These are phyloP conservation scores for Sporothrix pallida DNA, from an alignment of 2,329 filamentous ascomycete species.

Conservation along the genomic window DNA sequence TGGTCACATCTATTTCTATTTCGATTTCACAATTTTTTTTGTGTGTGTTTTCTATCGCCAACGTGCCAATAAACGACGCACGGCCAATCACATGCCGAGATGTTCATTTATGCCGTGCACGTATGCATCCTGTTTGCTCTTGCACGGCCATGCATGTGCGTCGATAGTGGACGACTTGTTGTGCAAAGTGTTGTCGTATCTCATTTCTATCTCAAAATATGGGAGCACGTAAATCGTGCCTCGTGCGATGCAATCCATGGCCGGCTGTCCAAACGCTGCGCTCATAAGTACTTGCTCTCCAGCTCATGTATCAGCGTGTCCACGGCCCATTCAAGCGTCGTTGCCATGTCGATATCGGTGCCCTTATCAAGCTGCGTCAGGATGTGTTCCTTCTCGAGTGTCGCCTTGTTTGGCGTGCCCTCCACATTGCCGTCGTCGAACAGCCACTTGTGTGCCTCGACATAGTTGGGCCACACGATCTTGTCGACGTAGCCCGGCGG, in stretches of 20 bases:
- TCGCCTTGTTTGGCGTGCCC: slow-evolving; percentile 55
- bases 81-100: too few species aligned
- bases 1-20: slow-evolving; percentile 62
- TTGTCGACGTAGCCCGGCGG: slow-evolving; percentile 92
- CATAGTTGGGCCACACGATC: slow-evolving; percentile 96
- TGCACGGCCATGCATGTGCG: too few species aligned
- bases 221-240: background rate
- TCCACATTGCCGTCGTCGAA: slow-evolving; percentile 74
- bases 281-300: slow-evolving; percentile 33
- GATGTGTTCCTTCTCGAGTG: slow-evolving; percentile 51
- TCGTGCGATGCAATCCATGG: background rate
- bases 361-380: slow-evolving; percentile 54
- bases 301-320: slow-evolving; percentile 61
- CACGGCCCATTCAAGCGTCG: slow-evolving; percentile 72
- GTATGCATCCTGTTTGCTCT: background rate
- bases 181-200: background rate
- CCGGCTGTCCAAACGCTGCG: background rate
- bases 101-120: background rate
- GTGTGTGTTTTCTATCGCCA: too few species aligned
- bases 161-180: too few species aligned
- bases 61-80: too few species aligned
- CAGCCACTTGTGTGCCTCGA: slow-evolving; percentile 78
- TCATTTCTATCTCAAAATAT: background rate
- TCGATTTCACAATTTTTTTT: too few species aligned
- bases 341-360: slow-evolving; percentile 63